phyloP scores from a whole-genome alignment of 1,139 yeast species.

The Hyphopichia burtonii region DNA sequence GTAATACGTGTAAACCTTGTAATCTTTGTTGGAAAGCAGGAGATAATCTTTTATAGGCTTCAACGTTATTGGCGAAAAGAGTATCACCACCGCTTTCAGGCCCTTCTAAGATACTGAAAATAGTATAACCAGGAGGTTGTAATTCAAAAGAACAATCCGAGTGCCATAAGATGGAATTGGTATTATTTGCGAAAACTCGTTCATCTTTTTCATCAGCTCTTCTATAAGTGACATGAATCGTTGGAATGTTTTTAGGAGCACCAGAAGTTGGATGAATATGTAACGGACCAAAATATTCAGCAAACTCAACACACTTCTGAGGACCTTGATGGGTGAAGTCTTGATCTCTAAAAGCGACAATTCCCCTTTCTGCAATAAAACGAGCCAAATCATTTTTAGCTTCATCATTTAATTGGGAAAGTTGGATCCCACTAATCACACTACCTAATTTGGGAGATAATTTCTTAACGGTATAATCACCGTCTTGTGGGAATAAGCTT shows the following conservation, averaged over 20 bases:
- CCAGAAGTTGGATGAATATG: constrained; percentile 78
- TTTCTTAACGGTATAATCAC: constrained; percentile 27
- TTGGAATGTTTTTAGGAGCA: constrained; percentile 57
- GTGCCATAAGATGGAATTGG: constrained; percentile 53
- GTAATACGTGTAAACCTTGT: constrained; percentile 59
- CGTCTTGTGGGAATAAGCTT: constrained; percentile 43
- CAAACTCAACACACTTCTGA: constrained; percentile 51
- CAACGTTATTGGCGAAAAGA: constrained; percentile 59
- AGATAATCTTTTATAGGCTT: constrained; percentile 66
- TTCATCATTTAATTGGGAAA: constrained; percentile 48
- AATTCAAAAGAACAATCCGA: constrained; percentile 69
- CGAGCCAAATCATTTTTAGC: constrained; percentile 68
- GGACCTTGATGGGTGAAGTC: constrained; percentile 61
- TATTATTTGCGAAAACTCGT: constrained; percentile 32
- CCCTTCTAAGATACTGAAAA: constrained; percentile 58
- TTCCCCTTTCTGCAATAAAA: constrained; percentile 64
- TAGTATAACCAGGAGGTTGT: constrained; percentile 69
- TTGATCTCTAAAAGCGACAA: constrained; percentile 66
- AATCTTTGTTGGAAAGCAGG: constrained; percentile 58
- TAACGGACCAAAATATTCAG: constrained; percentile 62
- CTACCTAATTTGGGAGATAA: constrained; percentile 69
- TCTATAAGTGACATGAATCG: constrained; percentile 62
- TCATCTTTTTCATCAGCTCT: constrained; percentile 41
- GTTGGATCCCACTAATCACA: constrained; percentile 58
- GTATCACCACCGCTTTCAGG: constrained; percentile 77